A percentile compares a stretch with the other conserved stretches of the same genome.
These are phyloP conservation scores for Chloroidium sp. DNA, from an alignment of 163 green algal genomes.

Conservation along the genomic window DNA sequence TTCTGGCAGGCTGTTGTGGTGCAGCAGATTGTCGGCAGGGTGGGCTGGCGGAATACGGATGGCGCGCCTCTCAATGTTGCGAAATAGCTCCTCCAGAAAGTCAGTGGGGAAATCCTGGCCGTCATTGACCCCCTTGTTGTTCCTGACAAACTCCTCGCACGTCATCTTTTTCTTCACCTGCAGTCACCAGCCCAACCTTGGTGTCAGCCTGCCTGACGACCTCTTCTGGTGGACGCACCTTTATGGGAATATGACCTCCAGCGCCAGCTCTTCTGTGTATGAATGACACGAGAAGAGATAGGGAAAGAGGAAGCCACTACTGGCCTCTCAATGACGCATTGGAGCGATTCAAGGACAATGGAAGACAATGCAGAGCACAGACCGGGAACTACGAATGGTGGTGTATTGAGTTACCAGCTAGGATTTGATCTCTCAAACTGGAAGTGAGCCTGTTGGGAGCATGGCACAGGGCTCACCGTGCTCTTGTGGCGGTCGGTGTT, in stretches of 20 bases:
- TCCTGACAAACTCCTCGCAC: conserved; percentile 19
- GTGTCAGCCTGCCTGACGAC: too few relatives aligned
- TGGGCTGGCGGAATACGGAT: conserved; percentile 6
- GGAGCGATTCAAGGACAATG: too few relatives aligned
- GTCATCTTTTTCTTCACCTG: conserved; percentile 52
- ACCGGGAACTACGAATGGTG: too few relatives aligned
- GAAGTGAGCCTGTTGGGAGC: not conserved
- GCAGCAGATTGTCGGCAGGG: not conserved
- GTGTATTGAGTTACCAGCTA: too few relatives aligned
- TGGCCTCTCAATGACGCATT: too few relatives aligned
- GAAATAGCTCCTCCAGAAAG: conserved; percentile 40
- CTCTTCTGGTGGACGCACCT: too few relatives aligned
- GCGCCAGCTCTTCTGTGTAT: too few relatives aligned
- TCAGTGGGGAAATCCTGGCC: conserved; percentile 29
- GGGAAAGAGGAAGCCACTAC: too few relatives aligned
- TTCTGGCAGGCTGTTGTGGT: not conserved
- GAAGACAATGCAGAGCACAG: too few relatives aligned
- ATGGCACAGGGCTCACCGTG: conserved; percentile 12
- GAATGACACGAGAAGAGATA: too few relatives aligned
- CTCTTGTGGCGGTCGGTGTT: conserved; percentile 61
- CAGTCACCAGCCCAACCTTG: not conserved
- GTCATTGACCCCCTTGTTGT: conserved; percentile 52
- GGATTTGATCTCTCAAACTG: too few relatives aligned
- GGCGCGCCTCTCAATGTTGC: conserved; percentile 26
- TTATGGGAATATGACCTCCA: too few relatives aligned